Conservation (phyloP, 768 basidiomycete genomes). For the Boletus sp. region DNA sequence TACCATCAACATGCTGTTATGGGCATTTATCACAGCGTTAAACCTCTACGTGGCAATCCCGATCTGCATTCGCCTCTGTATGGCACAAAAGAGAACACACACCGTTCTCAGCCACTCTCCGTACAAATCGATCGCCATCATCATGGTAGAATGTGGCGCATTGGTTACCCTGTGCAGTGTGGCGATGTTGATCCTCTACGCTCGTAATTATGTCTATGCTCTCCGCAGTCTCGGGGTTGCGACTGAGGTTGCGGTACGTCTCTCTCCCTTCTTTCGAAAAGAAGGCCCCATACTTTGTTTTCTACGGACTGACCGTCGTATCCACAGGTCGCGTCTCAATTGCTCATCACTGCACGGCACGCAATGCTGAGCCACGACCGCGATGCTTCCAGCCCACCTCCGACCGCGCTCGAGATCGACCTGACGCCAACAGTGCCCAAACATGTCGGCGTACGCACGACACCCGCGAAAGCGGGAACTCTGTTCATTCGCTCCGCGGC, state of each 20-base stretch:
- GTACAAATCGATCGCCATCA: constrained; percentile 11
- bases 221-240: constrained; percentile 6
- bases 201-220: background rate
- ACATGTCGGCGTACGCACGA: background rate
- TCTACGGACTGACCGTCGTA: background rate
- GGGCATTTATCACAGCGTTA: constrained; percentile 11
- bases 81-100: constrained; percentile 7
- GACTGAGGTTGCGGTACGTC: constrained; percentile 18
- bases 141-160: constrained; percentile 20
- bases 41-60: constrained; percentile 14
- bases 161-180: constrained; percentile 6
- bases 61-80: constrained; percentile 16
- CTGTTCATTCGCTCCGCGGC: background rate
- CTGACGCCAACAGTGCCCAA: background rate
- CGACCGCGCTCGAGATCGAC: background rate
- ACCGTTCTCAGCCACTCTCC: constrained; percentile 1
- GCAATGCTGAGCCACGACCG: background rate
- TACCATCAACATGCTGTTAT: constrained; percentile 1
- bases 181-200: constrained; percentile 11
- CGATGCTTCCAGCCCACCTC: too few species aligned
- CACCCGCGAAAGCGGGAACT: too few species aligned
- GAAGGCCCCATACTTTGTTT: background rate
- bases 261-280: background rate
- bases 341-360: constrained; percentile 17
- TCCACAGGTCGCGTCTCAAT: constrained; percentile 10